A percentile compares a stretch with the other conserved stretches of the same genome.
Evolutionary conservation across 306 rosid species (phyloP).

Genomic region (Amphicarpaea edgeworthii): DNA sequence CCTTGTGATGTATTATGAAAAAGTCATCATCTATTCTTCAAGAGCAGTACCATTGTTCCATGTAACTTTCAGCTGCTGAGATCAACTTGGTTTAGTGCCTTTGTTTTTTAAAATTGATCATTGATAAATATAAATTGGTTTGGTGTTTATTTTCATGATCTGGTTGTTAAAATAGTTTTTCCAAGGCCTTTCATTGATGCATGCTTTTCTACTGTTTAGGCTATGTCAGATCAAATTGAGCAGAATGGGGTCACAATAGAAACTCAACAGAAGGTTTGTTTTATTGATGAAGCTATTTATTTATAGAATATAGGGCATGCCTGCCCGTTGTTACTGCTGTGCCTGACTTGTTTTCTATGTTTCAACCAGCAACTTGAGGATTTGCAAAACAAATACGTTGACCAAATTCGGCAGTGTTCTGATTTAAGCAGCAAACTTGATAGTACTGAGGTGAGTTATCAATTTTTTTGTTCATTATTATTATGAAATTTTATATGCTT

Average conservation of each 20-base stretch:
- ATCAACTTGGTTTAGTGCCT: neutral
- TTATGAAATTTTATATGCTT: neutral
- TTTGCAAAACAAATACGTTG: conserved; percentile 63
- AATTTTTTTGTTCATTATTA: conserved; percentile 1
- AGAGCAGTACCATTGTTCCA: neutral
- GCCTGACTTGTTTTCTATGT: conserved; percentile 31
- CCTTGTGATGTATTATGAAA: neutral
- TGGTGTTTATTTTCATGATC: conserved; percentile 12
- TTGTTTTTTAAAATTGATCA: neutral
- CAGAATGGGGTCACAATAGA: conserved; percentile 80
- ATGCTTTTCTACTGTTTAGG: conserved; percentile 56
- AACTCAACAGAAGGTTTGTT: conserved; percentile 79
- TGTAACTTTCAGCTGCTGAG: neutral
- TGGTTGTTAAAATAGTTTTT: neutral
- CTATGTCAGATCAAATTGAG: conserved; percentile 95
- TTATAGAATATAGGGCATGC: neutral
- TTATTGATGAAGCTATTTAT: neutral
- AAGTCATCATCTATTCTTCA: neutral
- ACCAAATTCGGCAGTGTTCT: conserved; percentile 73
- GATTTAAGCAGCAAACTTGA: conserved; percentile 83
- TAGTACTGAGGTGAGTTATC: conserved; percentile 73
- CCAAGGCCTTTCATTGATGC: conserved; percentile 3
- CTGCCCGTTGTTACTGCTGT: conserved; percentile 5
- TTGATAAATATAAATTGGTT: neutral
- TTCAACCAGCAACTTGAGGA: conserved; percentile 76